Percentiles rank a stretch among this genome's conserved stretches.
Conservation (phyloP, 352 stramenopile species). For the Pythium guiyangense region DNA sequence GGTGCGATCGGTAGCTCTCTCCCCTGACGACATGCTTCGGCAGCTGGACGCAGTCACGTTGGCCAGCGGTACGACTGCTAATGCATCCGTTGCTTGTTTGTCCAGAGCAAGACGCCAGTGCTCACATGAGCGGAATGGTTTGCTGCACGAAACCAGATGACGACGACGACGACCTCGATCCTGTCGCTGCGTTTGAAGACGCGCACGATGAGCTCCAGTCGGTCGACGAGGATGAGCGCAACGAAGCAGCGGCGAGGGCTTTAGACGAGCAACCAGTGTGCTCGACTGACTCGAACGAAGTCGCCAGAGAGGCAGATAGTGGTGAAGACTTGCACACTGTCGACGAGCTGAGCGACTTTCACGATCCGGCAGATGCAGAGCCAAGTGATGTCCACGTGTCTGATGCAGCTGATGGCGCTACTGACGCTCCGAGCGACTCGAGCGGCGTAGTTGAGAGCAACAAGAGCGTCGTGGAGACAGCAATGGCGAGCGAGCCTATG, state of each 20-base stretch:
- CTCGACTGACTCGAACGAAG: neutral
- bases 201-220: conserved; percentile 1
- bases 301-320: neutral
- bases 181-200: conserved; percentile 3
- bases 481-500: too few species aligned
- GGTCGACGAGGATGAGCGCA: neutral
- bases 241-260: neutral
- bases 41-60: conserved; percentile 26
- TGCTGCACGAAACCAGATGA: conserved; percentile 2
- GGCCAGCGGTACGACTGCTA: neutral
- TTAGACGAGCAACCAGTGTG: neutral
- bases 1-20: conserved; percentile 7
- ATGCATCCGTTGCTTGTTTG: neutral
- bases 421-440: too few species aligned
- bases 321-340: neutral
- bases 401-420: too few species aligned
- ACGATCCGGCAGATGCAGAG: neutral
- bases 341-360: neutral
- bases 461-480: too few species aligned
- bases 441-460: too few species aligned
- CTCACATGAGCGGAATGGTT: neutral
- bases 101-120: neutral
- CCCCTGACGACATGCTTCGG: conserved; percentile 28
- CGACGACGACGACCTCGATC: conserved; percentile 1
- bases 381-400: too few species aligned